Evolutionary conservation across 495 filamentous ascomycete species (phyloP), one percentile per base, ranked within the genome.

Genomic region (Cryomyces minteri): DNA sequence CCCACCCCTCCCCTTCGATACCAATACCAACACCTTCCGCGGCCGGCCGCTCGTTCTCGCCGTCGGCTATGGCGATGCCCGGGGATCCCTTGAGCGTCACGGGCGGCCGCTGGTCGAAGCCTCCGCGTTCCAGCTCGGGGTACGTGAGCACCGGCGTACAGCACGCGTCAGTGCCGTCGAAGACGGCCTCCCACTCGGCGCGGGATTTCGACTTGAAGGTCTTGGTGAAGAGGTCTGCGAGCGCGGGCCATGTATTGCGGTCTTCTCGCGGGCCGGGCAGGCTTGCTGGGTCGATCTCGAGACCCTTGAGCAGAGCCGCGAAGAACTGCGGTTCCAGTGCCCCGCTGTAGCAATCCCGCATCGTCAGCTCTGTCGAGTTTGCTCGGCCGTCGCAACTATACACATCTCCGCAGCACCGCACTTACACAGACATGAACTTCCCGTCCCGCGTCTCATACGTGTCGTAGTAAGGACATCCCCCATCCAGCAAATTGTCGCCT

Each of bases 251-350:
- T 36, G 69, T 73, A 0, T 45, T 59, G 25, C 66, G 62, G 49
- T 88, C 75, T 14, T 68, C 49, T 38, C 74, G 62, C 32, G 64
- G 66, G 18, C 55, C 55, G 7, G 80, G 75, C 47, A 81, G 69
- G 2, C 67, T 60, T 9, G 61, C 58, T 6, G 64, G 59, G 0
- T 60, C 54, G n/a, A 87, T 58, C 5, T 65, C 69, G 31, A 94
- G 59, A 12, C 80, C 75, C 48, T 70, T 66, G 4, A 93, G 47
- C 44, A 96, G 59, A 4, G 63, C 69, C 5, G 57, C 59, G 51
- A 82, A 94, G 62, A 96, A 96, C 54, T 84, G 76, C 45, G 80
- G 80, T 62, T 96, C 88, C 31, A 96, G 57, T 8, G 87, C 84
- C 0, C 88, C 88, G 32, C 58, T 61, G 31, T 41, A 32, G 14